Evolutionary conservation across 2,329 filamentous ascomycete genomes (phyloP), one percentile per base, ranked within the genome.

Genomic region (Septoria petroselini): DNA sequence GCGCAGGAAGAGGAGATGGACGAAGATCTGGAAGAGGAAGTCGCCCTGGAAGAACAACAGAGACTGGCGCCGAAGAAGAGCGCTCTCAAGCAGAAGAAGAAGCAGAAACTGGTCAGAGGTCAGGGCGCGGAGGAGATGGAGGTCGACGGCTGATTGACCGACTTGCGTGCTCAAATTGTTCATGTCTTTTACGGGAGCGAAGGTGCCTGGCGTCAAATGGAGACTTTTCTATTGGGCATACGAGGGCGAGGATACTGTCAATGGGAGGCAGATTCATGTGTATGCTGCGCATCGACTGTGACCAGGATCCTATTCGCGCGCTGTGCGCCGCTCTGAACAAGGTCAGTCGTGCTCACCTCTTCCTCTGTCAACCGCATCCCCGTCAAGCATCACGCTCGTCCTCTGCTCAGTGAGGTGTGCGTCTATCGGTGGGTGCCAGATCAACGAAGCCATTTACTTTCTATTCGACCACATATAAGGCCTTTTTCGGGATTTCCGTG

Each of bases 21-120:
- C 49, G 70, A 85, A 62, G 73, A 79, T 66, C 76, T 77, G 61
- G 76, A 77, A 69, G 78, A 78, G 68, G 73, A 74, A 58, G 55
- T 62, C 31, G 64, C 65, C 48, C 53, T 61, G 40, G 63, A 63
- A 45, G 58, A 55, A 44, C 57, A 62, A 52, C 63, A 64, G 52
- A 68, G 67, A 58, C 60, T 68, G 45, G 70, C 69, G 59, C 67
- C 67, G 25, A 70, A 73, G 60, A 58, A 55, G 47, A 49, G 46
- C 19, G 55, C 52, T 41, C 58, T 64, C 48, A 69, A 71, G 67
- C 60, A 65, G 48, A 76, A 76, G 70, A 71, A 64, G 63, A 74
- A 72, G 68, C 67, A 74, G 66, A 71, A 65, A 65, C 64, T 74
- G 63, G 68, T 74, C 59, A 65, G 70, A 48, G 72, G 71, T 4